A percentile compares a stretch with the other conserved stretches of the same genome.
These are phyloP conservation scores for Mycena metata DNA, from an alignment of 768 basidiomycete genomes.

Conservation along the genomic window DNA sequence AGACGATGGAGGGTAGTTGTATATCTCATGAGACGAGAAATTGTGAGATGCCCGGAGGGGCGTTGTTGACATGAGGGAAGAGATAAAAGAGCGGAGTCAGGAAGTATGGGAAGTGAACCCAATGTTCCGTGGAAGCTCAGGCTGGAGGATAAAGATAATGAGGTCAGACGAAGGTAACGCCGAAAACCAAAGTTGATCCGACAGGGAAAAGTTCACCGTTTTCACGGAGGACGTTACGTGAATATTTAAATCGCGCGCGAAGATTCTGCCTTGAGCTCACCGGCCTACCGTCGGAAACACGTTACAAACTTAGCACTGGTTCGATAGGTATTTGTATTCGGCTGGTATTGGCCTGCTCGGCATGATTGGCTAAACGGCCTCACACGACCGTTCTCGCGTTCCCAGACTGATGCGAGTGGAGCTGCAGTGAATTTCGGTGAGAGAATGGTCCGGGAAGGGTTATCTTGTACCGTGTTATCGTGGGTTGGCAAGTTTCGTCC, in stretches of 20 bases:
- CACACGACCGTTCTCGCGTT: conserved; percentile 12
- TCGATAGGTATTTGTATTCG: no score
- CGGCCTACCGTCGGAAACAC: no score
- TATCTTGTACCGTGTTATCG: no score
- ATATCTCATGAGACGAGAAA: background rate
- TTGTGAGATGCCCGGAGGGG: conserved; percentile 16
- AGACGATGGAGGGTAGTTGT: background rate
- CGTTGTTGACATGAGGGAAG: conserved; percentile 16
- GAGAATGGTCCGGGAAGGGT: no score
- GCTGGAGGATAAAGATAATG: background rate
- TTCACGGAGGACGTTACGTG: conserved; percentile 4
- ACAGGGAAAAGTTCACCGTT: background rate
- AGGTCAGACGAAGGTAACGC: no score
- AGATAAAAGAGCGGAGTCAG: conserved; percentile 1
- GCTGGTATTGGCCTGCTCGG: background rate
- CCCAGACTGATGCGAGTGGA: conserved; percentile 9
- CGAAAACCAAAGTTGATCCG: background rate
- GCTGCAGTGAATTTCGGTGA: background rate
- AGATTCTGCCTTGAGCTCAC: no score
- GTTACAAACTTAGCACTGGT: no score
- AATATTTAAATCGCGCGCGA: no score
- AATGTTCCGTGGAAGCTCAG: background rate
- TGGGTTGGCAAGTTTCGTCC: no score
- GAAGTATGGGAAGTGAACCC: no score
- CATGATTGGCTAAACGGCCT: background rate